A percentile compares a stretch with the other conserved stretches of the same genome.
phyloP scores from a whole-genome alignment of 371 early-diverging fungal genomes.

The Conidiobolus incongruus region DNA sequence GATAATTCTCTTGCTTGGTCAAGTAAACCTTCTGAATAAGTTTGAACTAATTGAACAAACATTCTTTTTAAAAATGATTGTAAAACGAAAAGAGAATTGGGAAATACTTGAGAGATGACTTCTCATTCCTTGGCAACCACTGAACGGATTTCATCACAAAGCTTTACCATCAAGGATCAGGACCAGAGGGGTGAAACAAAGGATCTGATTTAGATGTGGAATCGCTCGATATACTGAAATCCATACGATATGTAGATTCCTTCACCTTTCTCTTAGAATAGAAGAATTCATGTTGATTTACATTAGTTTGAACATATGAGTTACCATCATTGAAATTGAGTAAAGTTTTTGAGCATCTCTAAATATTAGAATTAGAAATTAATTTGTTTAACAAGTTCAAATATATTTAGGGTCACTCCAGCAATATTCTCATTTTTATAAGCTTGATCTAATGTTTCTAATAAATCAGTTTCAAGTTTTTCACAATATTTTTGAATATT shows the following conservation, averaged over 20 bases:
- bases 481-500: conserved; percentile 85
- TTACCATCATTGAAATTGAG: conserved; percentile 88
- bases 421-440: conserved; percentile 39
- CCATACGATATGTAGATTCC: too few relatives aligned
- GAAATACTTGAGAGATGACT: conserved; percentile 75
- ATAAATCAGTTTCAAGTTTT: conserved; percentile 65
- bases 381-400: too few relatives aligned
- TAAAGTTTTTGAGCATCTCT: conserved; percentile 66
- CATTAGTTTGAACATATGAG: conserved; percentile 79
- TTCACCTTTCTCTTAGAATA: conserved; percentile 51
- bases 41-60: conserved; percentile 88
- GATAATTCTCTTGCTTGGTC: conserved; percentile 41
- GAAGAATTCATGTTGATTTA: conserved; percentile 92
- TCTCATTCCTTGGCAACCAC: conserved; percentile 70
- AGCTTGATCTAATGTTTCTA: conserved; percentile 69
- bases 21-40: conserved; percentile 54
- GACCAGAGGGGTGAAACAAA: too few relatives aligned
- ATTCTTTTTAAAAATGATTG: conserved; percentile 81
- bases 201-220: too few relatives aligned
- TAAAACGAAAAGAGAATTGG: conserved; percentile 75
- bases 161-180: conserved; percentile 48
- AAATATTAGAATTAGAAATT: conserved; percentile 2
- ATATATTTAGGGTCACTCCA: conserved; percentile 27
- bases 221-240: too few relatives aligned
- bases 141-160: conserved; percentile 61